Evolutionary conservation across 2,329 filamentous ascomycete genomes (phyloP).

Genomic region (Apiospora sp.): DNA sequence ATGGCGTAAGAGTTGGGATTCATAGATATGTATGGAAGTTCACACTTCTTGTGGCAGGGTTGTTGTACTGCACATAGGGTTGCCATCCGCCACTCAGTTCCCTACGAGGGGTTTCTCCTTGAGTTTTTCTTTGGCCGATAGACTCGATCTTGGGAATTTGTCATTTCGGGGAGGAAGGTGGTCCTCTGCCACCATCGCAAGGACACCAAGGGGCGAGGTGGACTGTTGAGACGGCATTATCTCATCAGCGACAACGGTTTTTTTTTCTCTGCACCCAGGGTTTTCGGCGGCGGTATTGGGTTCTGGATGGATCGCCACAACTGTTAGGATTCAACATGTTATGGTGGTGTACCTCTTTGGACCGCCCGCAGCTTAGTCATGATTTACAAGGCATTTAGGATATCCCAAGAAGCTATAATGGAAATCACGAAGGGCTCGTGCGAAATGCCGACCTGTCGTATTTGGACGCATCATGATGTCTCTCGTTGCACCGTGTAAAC

Average conservation of each 20-base stretch:
- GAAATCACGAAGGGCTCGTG: neutral
- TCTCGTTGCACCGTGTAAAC: neutral
- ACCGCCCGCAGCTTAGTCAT: neutral
- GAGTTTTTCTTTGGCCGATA: conserved; percentile 20
- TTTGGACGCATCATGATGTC: conserved; percentile 9
- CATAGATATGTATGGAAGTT: conserved; percentile 47
- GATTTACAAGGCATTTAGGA: conserved; percentile 1
- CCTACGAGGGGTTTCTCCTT: conserved; percentile 13
- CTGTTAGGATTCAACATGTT: neutral
- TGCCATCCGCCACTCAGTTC: conserved; percentile 24
- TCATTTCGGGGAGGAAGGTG: conserved; percentile 20
- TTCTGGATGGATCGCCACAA: neutral
- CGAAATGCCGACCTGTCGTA: conserved; percentile 8
- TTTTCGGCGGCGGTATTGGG: neutral
- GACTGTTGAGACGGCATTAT: conserved; percentile 13
- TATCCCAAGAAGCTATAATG: conserved; percentile 10
- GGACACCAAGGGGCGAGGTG: neutral
- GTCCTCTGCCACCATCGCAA: neutral
- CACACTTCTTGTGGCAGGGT: conserved; percentile 45
- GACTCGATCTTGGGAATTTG: conserved; percentile 32
- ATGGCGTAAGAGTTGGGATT: conserved; percentile 43
- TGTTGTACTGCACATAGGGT: conserved; percentile 28
- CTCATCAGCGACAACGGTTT: neutral
- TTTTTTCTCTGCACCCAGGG: neutral
- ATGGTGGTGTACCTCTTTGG: neutral